Evolutionary conservation across 768 basidiomycete species (phyloP).

Genomic region (Lepiota brunneoincarnata): DNA sequence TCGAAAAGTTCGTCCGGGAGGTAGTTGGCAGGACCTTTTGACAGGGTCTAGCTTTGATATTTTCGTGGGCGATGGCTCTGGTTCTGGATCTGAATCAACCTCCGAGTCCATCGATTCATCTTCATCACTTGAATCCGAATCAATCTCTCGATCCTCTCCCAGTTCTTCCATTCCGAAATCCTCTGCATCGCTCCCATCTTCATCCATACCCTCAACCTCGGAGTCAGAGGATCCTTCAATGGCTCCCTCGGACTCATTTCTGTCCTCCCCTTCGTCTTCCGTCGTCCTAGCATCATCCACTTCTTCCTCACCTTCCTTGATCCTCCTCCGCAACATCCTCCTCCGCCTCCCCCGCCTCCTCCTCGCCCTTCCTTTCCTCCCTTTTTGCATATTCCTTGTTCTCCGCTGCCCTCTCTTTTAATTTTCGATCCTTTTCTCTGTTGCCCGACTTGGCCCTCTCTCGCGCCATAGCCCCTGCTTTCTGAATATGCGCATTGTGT

Average conservation of each 20-base stretch:
- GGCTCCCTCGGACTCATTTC: conserved; percentile 9
- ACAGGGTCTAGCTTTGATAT: neutral
- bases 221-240: conserved; percentile 10
- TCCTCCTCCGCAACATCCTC: conserved; percentile 16
- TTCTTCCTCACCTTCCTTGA: conserved; percentile 8
- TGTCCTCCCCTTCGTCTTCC: conserved; percentile 22
- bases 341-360: conserved; percentile 3
- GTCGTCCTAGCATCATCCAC: conserved; percentile 32
- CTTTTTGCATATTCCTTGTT: conserved; percentile 17
- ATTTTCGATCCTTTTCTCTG: conserved; percentile 41
- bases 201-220: conserved; percentile 21
- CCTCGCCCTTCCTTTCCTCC: neutral
- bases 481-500: conserved; percentile 31
- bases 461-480: conserved; percentile 34
- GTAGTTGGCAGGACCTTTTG: conserved; percentile 31
- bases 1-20: conserved; percentile 67
- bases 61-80: conserved; percentile 17
- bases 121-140: conserved; percentile 19
- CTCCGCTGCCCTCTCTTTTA: conserved; percentile 45
- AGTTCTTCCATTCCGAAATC: conserved; percentile 19
- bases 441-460: conserved; percentile 43
- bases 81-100: conserved; percentile 22
- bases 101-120: conserved; percentile 23
- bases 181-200: conserved; percentile 23
- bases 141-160: conserved; percentile 21